Conservation (phyloP, 2,329 filamentous ascomycete genomes). For the Orbilia oligospora region DNA sequence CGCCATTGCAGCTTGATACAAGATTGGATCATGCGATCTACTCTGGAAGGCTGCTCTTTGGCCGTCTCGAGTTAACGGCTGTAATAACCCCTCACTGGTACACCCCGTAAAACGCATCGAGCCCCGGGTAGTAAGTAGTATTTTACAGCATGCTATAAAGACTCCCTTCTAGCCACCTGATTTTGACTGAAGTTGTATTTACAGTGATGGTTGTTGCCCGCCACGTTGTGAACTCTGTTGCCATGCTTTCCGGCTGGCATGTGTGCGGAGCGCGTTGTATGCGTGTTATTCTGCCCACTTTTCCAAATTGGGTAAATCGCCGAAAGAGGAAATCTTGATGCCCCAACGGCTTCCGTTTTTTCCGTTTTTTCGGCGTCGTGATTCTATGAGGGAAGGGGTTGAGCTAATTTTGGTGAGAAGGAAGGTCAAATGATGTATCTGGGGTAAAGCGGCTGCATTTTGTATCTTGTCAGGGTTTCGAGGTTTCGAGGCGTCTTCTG, state of each 20-base stretch:
- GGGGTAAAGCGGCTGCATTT: neutral
- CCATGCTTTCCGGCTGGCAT: neutral
- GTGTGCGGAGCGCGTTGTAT: neutral
- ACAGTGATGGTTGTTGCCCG: neutral
- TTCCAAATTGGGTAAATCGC: slow-evolving; percentile 6
- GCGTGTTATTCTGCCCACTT: neutral
- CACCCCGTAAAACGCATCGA: no score
- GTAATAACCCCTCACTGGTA: no score
- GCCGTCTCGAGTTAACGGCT: no score
- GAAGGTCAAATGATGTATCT: neutral
- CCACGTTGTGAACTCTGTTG: neutral
- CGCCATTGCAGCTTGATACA: no score
- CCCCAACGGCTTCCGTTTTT: neutral
- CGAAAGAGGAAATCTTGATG: slow-evolving; percentile 32
- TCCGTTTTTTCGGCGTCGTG: neutral
- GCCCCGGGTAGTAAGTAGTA: no score
- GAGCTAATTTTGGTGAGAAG: no score
- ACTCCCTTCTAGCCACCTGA: neutral
- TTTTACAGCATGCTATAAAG: neutral
- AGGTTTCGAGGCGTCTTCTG: no score
- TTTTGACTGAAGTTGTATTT: neutral
- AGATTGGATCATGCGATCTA: no score
- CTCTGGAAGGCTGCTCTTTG: no score
- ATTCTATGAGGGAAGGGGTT: neutral
- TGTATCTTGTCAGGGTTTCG: no score